Evolutionary conservation across 768 basidiomycete species (phyloP).

Genomic region (Mrakia gelida): DNA sequence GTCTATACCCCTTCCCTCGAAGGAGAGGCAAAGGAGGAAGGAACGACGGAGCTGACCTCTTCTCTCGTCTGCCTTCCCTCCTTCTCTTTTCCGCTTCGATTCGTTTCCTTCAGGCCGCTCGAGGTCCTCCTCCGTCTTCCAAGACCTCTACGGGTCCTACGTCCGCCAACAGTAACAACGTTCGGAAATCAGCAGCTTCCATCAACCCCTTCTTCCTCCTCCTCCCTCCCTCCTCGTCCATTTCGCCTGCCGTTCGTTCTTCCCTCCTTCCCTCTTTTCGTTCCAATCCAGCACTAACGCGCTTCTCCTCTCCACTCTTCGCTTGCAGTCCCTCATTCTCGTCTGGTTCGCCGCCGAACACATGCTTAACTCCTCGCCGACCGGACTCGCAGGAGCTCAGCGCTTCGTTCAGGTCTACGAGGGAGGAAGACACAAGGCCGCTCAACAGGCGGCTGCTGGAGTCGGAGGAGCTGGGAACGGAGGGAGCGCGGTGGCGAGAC

Average conservation of each 20-base stretch:
- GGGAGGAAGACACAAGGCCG: neutral
- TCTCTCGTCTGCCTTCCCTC: neutral
- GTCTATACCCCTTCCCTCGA: neutral
- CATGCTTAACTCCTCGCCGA: conserved; percentile 8
- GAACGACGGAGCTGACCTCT: neutral
- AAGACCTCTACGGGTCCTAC: neutral
- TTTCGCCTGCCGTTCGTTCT: neutral
- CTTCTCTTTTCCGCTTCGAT: neutral
- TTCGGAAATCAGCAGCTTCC: conserved; percentile 2
- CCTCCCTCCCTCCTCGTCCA: neutral
- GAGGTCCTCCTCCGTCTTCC: neutral
- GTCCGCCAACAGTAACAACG: neutral
- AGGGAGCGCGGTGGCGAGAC: neutral
- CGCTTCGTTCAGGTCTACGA: conserved; percentile 21
- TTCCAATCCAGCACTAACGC: neutral
- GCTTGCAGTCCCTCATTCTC: conserved; percentile 3
- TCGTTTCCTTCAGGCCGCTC: neutral
- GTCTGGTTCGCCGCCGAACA: conserved; percentile 20
- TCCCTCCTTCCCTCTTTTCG: neutral
- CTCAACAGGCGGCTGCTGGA: neutral
- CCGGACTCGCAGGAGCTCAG: conserved; percentile 13
- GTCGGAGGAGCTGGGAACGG: conserved; percentile 5
- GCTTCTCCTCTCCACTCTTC: neutral
- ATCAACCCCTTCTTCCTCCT: conserved; percentile 23
- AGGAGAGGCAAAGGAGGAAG: neutral